Evolutionary conservation across 2,329 filamentous ascomycete genomes (phyloP).

Genomic region (Pestalotiopsis sp.): DNA sequence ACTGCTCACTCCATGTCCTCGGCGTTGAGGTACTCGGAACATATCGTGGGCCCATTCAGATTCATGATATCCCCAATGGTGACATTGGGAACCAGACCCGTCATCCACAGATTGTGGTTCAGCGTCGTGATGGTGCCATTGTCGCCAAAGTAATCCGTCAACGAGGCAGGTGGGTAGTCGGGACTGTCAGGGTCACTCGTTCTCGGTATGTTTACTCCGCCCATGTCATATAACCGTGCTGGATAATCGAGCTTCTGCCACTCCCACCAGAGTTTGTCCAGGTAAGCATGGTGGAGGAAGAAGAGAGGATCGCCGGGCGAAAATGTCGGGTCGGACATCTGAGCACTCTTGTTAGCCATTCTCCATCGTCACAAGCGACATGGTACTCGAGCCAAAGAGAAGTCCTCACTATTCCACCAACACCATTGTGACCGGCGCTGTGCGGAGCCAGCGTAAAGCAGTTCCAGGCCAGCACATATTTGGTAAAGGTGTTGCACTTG

Average conservation of each 20-base stretch:
- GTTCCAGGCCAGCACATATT: not conserved
- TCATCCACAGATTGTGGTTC: slow-evolving; percentile 28
- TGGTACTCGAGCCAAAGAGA: not conserved
- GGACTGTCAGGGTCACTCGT: not conserved
- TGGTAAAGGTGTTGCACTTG: not conserved
- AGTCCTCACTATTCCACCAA: not conserved
- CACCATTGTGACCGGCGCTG: not conserved
- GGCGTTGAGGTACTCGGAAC: slow-evolving; percentile 18
- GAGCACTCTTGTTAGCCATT: not conserved
- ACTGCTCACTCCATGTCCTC: not conserved
- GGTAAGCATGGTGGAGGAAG: slow-evolving; percentile 25
- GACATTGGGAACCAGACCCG: slow-evolving; percentile 21
- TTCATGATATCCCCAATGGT: slow-evolving; percentile 29
- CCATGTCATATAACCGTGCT: slow-evolving; percentile 18
- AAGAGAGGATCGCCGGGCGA: slow-evolving; percentile 23
- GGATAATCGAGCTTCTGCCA: slow-evolving; percentile 23
- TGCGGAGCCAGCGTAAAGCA: slow-evolving; percentile 1
- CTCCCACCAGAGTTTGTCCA: slow-evolving; percentile 26
- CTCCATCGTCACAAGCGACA: not conserved
- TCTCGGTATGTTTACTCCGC: not conserved
- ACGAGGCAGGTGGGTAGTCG: not conserved
- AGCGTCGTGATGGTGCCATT: slow-evolving; percentile 24
- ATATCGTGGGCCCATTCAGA: slow-evolving; percentile 19
- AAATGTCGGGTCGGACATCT: slow-evolving; percentile 3
- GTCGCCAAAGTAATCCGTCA: slow-evolving; percentile 23